Evolutionary conservation across 495 filamentous ascomycete species (phyloP).

Genomic region (Neurospora cerealis): DNA sequence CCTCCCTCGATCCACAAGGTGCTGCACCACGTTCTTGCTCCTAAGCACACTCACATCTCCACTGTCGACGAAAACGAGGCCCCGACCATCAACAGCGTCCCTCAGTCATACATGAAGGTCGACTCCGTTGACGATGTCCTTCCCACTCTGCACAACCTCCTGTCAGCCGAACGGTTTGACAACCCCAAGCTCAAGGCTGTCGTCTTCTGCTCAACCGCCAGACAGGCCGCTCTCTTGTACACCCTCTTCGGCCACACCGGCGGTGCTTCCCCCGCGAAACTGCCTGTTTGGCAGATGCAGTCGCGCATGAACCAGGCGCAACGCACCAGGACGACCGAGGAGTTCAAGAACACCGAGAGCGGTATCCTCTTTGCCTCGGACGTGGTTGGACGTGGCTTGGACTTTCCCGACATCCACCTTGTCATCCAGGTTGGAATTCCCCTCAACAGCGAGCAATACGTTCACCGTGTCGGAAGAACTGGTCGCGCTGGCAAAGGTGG

Average conservation of each 20-base stretch:
- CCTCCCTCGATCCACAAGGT: conserved; percentile 86
- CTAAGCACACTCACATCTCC: conserved; percentile 82
- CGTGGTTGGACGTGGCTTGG: conserved; percentile 80
- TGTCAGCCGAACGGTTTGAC: conserved; percentile 81
- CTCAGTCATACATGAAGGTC: conserved; percentile 64
- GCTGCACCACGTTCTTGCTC: conserved; percentile 92
- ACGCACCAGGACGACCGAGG: conserved; percentile 64
- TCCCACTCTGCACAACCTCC: conserved; percentile 72
- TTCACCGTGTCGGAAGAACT: conserved; percentile 88
- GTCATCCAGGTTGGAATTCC: conserved; percentile 91
- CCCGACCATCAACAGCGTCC: conserved; percentile 67
- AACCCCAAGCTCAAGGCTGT: conserved; percentile 67
- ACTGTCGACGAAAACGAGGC: conserved; percentile 92
- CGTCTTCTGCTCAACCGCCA: conserved; percentile 96
- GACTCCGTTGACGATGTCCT: conserved; percentile 79
- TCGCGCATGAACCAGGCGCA: conserved; percentile 56
- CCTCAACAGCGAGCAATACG: conserved; percentile 63
- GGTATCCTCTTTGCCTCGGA: conserved; percentile 84
- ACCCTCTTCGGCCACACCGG: conserved; percentile 54
- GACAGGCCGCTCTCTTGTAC: conserved; percentile 90
- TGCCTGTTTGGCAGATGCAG: conserved; percentile 71
- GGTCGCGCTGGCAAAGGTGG: conserved; percentile 73
- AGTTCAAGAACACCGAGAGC: conserved; percentile 74
- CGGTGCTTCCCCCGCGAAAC: conserved; percentile 75
- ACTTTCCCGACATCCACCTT: conserved; percentile 63